phyloP scores from a whole-genome alignment of 2,329 filamentous ascomycete genomes.

The Paecilomyces dactylethromorphus region DNA sequence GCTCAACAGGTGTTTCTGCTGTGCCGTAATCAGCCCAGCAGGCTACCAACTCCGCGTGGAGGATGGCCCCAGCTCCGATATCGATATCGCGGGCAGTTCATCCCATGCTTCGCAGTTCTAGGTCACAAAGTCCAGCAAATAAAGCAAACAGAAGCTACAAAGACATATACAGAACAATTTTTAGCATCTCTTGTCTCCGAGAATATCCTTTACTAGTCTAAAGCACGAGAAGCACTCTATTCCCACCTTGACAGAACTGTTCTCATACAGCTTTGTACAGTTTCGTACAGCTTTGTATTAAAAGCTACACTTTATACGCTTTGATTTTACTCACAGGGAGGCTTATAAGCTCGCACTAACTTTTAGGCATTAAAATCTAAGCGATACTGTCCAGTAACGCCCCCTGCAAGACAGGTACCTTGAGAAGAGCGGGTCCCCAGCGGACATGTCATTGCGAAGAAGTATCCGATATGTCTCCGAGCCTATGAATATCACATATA shows the following conservation, averaged over 20 bases:
- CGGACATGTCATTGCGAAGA: conserved; percentile 4
- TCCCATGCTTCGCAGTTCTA: neutral
- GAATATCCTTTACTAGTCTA: neutral
- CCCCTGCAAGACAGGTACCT: neutral
- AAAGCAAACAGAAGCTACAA: neutral
- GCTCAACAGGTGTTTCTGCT: conserved; percentile 21
- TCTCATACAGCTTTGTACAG: neutral
- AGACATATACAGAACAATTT: neutral
- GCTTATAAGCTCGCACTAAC: neutral
- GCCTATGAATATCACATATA: neutral
- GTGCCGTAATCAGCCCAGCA: conserved; percentile 10
- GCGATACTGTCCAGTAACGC: neutral
- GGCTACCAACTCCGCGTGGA: neutral
- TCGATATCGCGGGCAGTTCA: too few species aligned
- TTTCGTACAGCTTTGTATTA: neutral
- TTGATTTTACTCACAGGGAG: neutral
- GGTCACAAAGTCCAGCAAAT: neutral
- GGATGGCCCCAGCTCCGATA: neutral
- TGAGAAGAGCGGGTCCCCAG: neutral
- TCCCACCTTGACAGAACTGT: neutral
- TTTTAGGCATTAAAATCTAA: neutral
- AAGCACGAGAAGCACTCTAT: neutral
- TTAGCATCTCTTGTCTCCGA: neutral
- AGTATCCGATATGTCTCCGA: conserved; percentile 30
- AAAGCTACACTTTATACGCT: neutral